Evolutionary conservation across 2,329 filamentous ascomycete species (phyloP), one percentile per base, ranked within the genome.

Genomic region (Ophiosphaerella herpotricha): DNA sequence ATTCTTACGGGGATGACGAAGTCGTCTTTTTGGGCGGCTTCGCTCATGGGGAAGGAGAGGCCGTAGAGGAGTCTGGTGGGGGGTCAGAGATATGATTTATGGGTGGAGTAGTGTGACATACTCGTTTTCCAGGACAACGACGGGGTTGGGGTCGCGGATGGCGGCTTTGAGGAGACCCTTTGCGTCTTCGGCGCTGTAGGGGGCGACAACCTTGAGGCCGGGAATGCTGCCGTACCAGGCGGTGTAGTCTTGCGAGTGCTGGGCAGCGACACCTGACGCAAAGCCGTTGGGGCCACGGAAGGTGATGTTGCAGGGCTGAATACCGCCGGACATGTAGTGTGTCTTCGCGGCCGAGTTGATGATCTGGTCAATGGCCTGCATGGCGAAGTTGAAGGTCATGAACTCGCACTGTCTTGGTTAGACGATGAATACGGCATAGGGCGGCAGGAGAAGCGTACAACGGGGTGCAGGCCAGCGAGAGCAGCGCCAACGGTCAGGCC

Each of bases 331-430:
- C 94, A 99, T 99, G 84, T 99, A 99, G 73, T 99, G 93, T 50
- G 94, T 99, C 85, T 99, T 99, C 73, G 91, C 94, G 66, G 83
- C 94, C 42, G 93, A 97, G 86, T 99, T 99, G 85, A 99, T 92
- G 74, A 99, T 90, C 77, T 99, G 94, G 77, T 99, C 94, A 77
- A 99, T 99, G 74, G 94, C 91, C 82, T 99, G 94, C 94, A 99
- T 99, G 77, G 94, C 93, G 75, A 97, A 97, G 85, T 99, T 99
- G 86, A 96, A 97, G 71, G 94, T 99, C 94, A 99, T 99, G 84
- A 99, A 99, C 82, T 99, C 94, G 85, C 89, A 94, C 90, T 94
- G 61, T 43, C 7, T 58, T 33, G 54, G 61, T 67, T 48, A 58
- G 57, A 14, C 26, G 39, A 39, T 45, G 32, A 24, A 8, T 3